These are phyloP conservation scores for Marchantia paleacea DNA, from an alignment of 225 moss, liverwort and hornwort species.

Conservation along the genomic window DNA sequence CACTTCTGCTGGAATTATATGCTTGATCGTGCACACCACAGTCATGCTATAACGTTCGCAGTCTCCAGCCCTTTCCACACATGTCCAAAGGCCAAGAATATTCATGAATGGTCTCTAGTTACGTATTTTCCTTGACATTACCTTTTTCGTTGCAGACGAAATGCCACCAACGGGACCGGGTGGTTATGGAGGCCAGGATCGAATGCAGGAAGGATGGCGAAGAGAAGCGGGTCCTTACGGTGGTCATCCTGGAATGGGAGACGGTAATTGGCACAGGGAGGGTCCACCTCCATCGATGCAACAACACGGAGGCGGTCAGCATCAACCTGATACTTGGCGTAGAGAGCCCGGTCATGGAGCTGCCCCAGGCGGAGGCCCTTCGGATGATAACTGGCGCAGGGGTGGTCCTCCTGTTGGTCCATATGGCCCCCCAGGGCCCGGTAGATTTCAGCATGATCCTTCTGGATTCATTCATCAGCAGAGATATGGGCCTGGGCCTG, in stretches of 20 bases:
- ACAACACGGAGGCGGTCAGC: constrained; percentile 55
- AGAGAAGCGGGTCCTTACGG: constrained; percentile 60
- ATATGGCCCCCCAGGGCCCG: constrained; percentile 81
- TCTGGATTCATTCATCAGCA: constrained; percentile 82
- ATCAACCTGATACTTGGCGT: constrained; percentile 71
- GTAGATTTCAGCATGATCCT: constrained; percentile 76
- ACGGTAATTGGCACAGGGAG: constrained; percentile 79
- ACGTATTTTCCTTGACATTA: background rate
- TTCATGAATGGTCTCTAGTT: background rate
- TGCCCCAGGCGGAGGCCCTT: constrained; percentile 60
- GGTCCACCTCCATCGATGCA: constrained; percentile 59
- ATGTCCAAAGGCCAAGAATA: too few relatives aligned
- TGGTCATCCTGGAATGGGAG: constrained; percentile 58
- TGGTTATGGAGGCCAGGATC: constrained; percentile 65
- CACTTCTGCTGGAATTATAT: background rate
- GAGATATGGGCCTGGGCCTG: constrained; percentile 84
- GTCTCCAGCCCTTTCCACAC: too few relatives aligned
- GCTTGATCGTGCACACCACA: background rate
- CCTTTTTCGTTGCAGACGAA: constrained; percentile 49
- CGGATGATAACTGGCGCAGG: constrained; percentile 93
- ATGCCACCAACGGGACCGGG: constrained; percentile 39
- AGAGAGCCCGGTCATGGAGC: constrained; percentile 60
- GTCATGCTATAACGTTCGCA: too few relatives aligned
- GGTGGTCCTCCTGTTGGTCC: constrained; percentile 76
- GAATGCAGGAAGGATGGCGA: constrained; percentile 75